Evolutionary conservation across 1,284 basidiomycete genomes (phyloP), one percentile per base, ranked within the genome.

Genomic region (Fistulinella cinereoalba): DNA sequence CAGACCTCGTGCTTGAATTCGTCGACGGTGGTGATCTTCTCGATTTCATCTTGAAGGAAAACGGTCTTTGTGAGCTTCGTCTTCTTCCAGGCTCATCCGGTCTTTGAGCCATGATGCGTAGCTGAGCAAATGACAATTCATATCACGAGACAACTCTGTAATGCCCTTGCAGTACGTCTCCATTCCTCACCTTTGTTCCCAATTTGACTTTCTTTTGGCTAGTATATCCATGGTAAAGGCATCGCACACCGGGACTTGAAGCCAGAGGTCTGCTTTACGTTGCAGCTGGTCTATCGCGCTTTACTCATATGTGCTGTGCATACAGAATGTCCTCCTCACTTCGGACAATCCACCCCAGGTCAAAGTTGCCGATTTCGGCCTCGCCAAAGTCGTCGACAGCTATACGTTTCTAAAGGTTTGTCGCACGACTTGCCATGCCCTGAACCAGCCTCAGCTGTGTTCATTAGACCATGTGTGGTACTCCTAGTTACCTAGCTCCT

Each of bases 211-310:
- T 29, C 13, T 47, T 33, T 18, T 40, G 6, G 51, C 6, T 49
- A 88, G 83, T 92, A 91, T 60, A 81, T 90, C 34, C 90, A 92
- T 57, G 71, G 68, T 19, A 71, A 79, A 57, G 83, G 81, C 21
- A 81, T 97, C 38, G 81, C 91, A 0, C 93, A 97, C 68, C 86
- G 94, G 28, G 93, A 97, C 68, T 71, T 97, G 37, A 96, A 97
- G 66, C 93, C 93, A 1, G 94, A 96, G 69, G 77, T 85, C 61
- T 34, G 56, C 62, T 41, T 24, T 37, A 21, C 7, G 15, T 31
- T 38, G 25, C 6, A 23, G 7, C 3, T 40, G 22, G 36, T n/a
- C 21, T n/a, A n/a, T 21, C 27, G 28, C 8, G 12, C 33, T 40
- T 42, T 15, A 41, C 43, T 51, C 13, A 50, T 46, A 33, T 43